These are phyloP conservation scores for Brassica rapa DNA, from an alignment of 345 rosid species.

Conservation along the genomic window DNA sequence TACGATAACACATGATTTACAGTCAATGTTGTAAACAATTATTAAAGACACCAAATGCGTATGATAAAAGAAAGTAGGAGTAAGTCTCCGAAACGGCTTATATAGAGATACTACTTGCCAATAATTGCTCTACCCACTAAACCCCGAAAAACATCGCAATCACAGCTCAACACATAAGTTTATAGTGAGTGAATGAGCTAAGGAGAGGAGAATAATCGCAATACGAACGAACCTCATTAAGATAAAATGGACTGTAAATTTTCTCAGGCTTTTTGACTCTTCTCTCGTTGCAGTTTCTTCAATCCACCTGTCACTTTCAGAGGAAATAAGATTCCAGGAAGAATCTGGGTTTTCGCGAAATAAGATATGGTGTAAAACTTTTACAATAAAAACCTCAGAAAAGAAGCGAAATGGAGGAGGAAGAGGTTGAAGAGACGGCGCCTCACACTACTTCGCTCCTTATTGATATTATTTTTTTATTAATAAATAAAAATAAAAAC, in stretches of 20 bases:
- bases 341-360: slow-evolving; percentile 6
- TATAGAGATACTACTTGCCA: neutral
- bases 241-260: neutral
- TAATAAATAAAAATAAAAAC: neutral
- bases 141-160: neutral
- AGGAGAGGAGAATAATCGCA: neutral
- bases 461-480: neutral
- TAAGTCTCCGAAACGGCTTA: neutral
- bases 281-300: neutral
- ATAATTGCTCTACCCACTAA: neutral
- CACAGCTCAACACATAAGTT: neutral
- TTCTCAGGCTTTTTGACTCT: neutral
- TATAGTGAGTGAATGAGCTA: neutral
- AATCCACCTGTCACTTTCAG: neutral
- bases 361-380: neutral
- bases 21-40: neutral
- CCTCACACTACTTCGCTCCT: slow-evolving; percentile 6
- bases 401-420: neutral
- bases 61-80: neutral
- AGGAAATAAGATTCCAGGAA: slow-evolving; percentile 2
- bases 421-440: slow-evolving; percentile 33
- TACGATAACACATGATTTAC: neutral
- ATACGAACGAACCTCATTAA: slow-evolving; percentile 32
- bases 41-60: neutral
- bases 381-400: neutral